These are phyloP conservation scores for Talaromyces sp. DNA, from an alignment of 2,329 filamentous ascomycete genomes.

Conservation along the genomic window DNA sequence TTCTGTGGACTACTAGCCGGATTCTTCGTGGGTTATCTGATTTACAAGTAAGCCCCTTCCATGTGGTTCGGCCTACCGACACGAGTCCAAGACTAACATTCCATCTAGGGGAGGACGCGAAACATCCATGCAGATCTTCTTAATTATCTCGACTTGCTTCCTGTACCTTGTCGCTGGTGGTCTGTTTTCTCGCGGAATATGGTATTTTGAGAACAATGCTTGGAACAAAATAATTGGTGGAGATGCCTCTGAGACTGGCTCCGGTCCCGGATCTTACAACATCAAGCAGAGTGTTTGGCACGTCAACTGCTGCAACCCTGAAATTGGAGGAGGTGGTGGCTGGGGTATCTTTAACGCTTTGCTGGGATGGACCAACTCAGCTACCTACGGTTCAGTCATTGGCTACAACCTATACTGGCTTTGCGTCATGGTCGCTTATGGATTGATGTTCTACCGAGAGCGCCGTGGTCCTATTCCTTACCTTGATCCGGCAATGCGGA, in stretches of 20 bases:
- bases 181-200: constrained; percentile 75
- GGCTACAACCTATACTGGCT: constrained; percentile 85
- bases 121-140: constrained; percentile 72
- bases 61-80: background rate
- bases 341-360: constrained; percentile 89
- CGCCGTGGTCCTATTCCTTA: constrained; percentile 19
- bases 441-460: constrained; percentile 23
- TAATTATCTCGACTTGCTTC: constrained; percentile 80
- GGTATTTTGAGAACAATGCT: constrained; percentile 69
- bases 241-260: constrained; percentile 46
- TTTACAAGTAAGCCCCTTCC: constrained; percentile 68
- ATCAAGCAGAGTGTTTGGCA: constrained; percentile 80
- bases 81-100: background rate
- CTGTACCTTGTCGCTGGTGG: constrained; percentile 83
- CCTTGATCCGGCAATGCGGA: constrained; percentile 19
- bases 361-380: constrained; percentile 84
- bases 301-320: constrained; percentile 79
- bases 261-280: constrained; percentile 76
- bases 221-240: constrained; percentile 45
- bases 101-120: constrained; percentile 59
- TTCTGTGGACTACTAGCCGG: constrained; percentile 72
- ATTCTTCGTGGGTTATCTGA: constrained; percentile 66
- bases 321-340: constrained; percentile 70
- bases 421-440: constrained; percentile 22
- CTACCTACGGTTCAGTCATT: constrained; percentile 83